A percentile compares a stretch with the other conserved stretches of the same genome.
Conservation (phyloP, 2,329 filamentous ascomycete species). For the Diaporthe nobilis region DNA sequence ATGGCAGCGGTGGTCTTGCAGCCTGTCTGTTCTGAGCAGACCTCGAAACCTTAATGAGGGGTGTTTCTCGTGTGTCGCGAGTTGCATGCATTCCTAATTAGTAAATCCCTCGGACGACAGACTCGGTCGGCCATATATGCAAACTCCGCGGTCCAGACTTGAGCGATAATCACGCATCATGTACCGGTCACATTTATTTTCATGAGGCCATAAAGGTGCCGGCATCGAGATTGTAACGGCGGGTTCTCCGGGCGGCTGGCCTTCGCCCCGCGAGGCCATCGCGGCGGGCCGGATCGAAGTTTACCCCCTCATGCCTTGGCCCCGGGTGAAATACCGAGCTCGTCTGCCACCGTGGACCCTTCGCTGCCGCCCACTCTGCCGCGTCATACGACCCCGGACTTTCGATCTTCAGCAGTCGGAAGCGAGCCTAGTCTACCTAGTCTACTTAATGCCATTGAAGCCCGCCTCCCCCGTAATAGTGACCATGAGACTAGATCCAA, state of each 20-base stretch:
- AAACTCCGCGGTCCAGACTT: not conserved
- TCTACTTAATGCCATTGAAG: conserved; percentile 24
- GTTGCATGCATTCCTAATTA: not conserved
- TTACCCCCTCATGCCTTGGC: conserved; percentile 24
- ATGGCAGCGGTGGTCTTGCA: not conserved
- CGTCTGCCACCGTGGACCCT: conserved; percentile 24
- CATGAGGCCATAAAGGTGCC: not conserved
- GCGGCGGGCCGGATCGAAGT: conserved; percentile 32
- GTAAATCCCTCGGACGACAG: not conserved
- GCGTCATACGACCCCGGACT: conserved; percentile 32
- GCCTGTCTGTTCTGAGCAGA: not conserved
- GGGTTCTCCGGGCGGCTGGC: conserved; percentile 5
- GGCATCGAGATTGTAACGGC: conserved; percentile 4
- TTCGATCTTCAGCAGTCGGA: conserved; percentile 20
- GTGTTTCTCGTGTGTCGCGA: not conserved
- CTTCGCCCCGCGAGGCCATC: not conserved
- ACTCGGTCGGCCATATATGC: conserved; percentile 10
- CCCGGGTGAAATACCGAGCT: conserved; percentile 25
- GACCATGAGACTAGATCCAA: not conserved
- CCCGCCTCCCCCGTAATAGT: not conserved
- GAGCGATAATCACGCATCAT: not conserved
- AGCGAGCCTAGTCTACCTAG: conserved; percentile 5
- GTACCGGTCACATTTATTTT: not conserved
- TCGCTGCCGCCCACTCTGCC: conserved; percentile 27
- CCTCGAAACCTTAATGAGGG: not conserved